Evolutionary conservation across 352 stramenopile species (phyloP).

Genomic region (Globisporangium lucens): DNA sequence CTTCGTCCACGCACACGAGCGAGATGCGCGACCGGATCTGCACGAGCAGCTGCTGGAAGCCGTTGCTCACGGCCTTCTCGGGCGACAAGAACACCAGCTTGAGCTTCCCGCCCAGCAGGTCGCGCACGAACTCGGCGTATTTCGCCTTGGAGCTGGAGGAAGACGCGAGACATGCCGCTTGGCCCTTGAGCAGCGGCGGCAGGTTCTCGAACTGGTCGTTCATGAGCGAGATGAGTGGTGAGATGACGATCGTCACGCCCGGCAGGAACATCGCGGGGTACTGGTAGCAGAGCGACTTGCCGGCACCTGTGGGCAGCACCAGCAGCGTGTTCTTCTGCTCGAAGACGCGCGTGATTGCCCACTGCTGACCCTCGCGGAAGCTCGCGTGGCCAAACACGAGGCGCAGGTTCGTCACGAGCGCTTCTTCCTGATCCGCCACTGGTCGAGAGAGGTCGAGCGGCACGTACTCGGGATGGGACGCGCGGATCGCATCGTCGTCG

Average conservation of each 20-base stretch:
- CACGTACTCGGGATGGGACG: constrained; percentile 30
- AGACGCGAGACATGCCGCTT: constrained; percentile 53
- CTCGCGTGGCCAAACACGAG: constrained; percentile 83
- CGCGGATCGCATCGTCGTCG: not conserved
- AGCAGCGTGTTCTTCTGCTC: constrained; percentile 75
- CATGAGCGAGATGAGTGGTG: constrained; percentile 92
- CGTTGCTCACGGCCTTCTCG: constrained; percentile 80
- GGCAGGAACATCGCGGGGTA: constrained; percentile 83
- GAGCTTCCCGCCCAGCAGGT: constrained; percentile 55
- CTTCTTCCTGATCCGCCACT: constrained; percentile 39
- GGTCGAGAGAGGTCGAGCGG: constrained; percentile 49
- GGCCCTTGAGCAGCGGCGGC: constrained; percentile 51
- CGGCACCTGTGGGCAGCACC: constrained; percentile 96
- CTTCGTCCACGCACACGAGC: constrained; percentile 93
- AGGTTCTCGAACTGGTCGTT: constrained; percentile 90
- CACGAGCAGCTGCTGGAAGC: constrained; percentile 69
- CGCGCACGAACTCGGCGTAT: constrained; percentile 63
- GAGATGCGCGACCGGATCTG: constrained; percentile 47
- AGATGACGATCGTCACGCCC: constrained; percentile 92
- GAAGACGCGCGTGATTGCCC: constrained; percentile 80
- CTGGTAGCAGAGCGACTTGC: constrained; percentile 99
- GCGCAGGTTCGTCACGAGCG: constrained; percentile 64
- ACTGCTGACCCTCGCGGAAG: constrained; percentile 80
- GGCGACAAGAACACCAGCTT: constrained; percentile 91
- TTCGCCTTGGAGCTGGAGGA: constrained; percentile 54